phyloP scores from a whole-genome alignment of 2,329 filamentous ascomycete genomes.

The Stachybotrys chlorohalonatus region DNA sequence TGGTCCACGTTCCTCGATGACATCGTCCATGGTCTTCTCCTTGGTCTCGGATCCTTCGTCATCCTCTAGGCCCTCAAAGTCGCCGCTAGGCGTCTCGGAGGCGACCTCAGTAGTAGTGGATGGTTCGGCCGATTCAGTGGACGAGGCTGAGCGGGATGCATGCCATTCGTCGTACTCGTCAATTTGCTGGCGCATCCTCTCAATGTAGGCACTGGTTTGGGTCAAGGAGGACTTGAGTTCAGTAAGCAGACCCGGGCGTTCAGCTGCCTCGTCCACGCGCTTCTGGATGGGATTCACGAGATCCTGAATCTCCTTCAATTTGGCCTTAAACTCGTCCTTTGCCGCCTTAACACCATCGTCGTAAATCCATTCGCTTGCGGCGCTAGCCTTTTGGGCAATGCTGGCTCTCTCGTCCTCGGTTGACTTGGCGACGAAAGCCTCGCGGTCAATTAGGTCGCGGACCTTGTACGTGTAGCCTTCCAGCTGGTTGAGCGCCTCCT shows the following conservation, averaged over 20 bases:
- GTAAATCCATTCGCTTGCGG: conserved; percentile 83
- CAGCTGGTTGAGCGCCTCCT: conserved; percentile 86
- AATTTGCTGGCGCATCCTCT: conserved; percentile 62
- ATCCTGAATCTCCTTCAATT: conserved; percentile 66
- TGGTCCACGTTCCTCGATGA: conserved; percentile 37
- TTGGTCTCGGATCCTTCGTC: conserved; percentile 37
- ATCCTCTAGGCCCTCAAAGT: conserved; percentile 73
- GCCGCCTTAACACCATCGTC: conserved; percentile 71
- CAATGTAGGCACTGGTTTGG: conserved; percentile 61
- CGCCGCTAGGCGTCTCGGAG: conserved; percentile 39
- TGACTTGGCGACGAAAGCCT: conserved; percentile 63
- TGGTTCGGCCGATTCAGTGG: conserved; percentile 27
- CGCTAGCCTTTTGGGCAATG: conserved; percentile 60
- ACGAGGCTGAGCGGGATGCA: conserved; percentile 39
- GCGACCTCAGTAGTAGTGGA: conserved; percentile 33
- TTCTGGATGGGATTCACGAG: conserved; percentile 70
- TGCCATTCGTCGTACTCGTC: conserved; percentile 55
- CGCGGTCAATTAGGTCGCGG: conserved; percentile 71
- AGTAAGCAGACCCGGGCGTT: conserved; percentile 62
- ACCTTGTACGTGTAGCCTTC: conserved; percentile 87
- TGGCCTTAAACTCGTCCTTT: conserved; percentile 64
- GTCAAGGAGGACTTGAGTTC: conserved; percentile 61
- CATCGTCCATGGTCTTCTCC: conserved; percentile 34
- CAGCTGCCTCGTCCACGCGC: conserved; percentile 61
- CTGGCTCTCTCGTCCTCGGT: conserved; percentile 56